Evolutionary conservation across 139 green algal genomes (phyloP), one percentile per base, ranked within the genome.

Genomic region (Gonium pectorale): DNA sequence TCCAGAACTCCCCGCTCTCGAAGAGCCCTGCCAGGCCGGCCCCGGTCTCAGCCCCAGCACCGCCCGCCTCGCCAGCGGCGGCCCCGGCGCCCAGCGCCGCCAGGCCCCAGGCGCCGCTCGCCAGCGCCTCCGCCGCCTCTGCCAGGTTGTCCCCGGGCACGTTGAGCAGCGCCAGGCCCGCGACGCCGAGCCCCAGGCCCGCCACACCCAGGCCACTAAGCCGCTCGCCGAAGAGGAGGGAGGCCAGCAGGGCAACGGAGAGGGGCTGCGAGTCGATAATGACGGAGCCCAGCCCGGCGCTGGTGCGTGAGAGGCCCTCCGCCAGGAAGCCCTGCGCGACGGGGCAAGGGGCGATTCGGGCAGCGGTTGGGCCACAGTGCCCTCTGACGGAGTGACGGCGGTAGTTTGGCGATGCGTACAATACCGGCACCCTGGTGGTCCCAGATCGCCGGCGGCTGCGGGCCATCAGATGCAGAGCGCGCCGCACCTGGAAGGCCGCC

Each of bases 251-350:
- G 2, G 97, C 97, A 31, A 99, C 85, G 0, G 94, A 98, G 13
- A 99, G 90, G 0, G 97, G 97, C 90, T 99, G 97, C 3, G 93
- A 98, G 92, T 99, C 97, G 75, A 99, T 99, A 71, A 90, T 90
- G 64, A 90, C 79, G 41, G 79, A 92, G 62, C 86, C 86, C 49
- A 90, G 63, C 40, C 86, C 80, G 0, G 80, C 68, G 68, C 67
- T 73, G 89, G 89, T 22, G 54, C 92, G 86, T 68, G 95, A 87
- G 59, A 99, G 91, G 4, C 97, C 97, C 86, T 99, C 92, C 1
- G 95, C 95, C 7, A 99, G 77, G 82, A 96, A 99, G 11, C 97
- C 97, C 93, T 97, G 92, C n/a, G n/a, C n/a, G n/a, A n/a, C n/a
- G n/a, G n/a, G n/a, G n/a, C n/a, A n/a, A n/a, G n/a, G n/a, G n/a